These are phyloP conservation scores for Suillus alpinus DNA, from an alignment of 768 basidiomycete genomes.

Conservation along the genomic window DNA sequence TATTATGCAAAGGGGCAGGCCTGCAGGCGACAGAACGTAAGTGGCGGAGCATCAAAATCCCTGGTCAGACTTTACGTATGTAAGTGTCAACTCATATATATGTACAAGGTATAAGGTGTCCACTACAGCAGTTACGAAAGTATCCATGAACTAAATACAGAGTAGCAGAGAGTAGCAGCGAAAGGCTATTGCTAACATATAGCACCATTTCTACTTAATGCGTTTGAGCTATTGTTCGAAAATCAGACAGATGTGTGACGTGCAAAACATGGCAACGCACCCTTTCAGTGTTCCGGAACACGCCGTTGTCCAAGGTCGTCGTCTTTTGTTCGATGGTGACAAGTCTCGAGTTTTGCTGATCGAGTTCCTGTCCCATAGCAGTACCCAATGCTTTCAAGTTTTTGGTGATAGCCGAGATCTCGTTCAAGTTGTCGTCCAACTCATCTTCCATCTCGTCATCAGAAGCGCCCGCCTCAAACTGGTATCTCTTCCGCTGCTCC, in stretches of 20 bases:
- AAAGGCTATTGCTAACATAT: not conserved
- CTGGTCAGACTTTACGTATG: not conserved
- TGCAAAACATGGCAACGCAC: slow-evolving; percentile 40
- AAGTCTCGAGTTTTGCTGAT: slow-evolving; percentile 80
- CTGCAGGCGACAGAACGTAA: not conserved
- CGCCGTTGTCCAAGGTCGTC: slow-evolving; percentile 64
- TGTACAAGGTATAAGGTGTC: not conserved
- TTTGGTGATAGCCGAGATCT: slow-evolving; percentile 76
- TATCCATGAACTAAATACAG: slow-evolving; percentile 1
- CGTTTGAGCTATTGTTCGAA: slow-evolving; percentile 49
- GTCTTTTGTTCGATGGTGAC: slow-evolving; percentile 78
- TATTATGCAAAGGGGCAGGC: not conserved
- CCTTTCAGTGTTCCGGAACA: slow-evolving; percentile 80
- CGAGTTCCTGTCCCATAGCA: slow-evolving; percentile 86
- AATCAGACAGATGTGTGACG: slow-evolving; percentile 10
- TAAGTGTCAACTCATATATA: not conserved
- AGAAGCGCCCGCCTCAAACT: slow-evolving; percentile 86
- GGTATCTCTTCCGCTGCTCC: slow-evolving; percentile 78
- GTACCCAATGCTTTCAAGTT: slow-evolving; percentile 74
- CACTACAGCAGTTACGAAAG: not conserved
- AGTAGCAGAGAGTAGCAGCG: not conserved
- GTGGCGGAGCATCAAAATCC: slow-evolving; percentile 1
- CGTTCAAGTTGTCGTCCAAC: slow-evolving; percentile 86
- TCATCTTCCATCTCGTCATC: slow-evolving; percentile 97
- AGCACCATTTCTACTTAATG: slow-evolving; percentile 42